phyloP scores from a whole-genome alignment of 805 yeast genomes.

The Ogataea pilisensis region DNA sequence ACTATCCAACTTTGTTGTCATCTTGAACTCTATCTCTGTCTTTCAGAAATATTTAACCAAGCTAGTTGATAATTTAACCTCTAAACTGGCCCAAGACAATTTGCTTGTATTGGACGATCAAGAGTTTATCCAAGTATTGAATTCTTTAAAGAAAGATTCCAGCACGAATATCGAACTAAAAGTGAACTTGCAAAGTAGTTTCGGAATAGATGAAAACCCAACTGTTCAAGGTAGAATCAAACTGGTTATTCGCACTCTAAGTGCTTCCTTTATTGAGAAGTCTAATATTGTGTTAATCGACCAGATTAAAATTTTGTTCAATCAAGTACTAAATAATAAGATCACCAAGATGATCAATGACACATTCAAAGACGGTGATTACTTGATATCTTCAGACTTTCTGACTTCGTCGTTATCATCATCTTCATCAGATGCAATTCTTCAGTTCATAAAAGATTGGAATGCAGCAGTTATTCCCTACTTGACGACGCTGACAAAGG shows the following conservation, averaged over 20 bases:
- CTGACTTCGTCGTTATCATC: constrained; percentile 3
- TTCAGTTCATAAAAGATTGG: constrained; percentile 63
- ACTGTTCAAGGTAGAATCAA: constrained; percentile 24
- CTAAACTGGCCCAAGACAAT: constrained; percentile 23
- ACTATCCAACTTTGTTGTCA: constrained; percentile 57
- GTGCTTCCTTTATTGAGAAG: constrained; percentile 20
- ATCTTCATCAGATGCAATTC: constrained; percentile 28
- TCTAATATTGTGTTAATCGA: constrained; percentile 39
- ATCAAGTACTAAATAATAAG: constrained; percentile 33
- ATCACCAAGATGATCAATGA: constrained; percentile 33
- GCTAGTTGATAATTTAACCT: constrained; percentile 41
- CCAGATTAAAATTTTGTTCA: constrained; percentile 38
- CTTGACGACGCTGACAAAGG: constrained; percentile 29
- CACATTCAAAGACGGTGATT: constrained; percentile 37
- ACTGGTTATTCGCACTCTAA: constrained; percentile 17
- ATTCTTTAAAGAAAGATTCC: constrained; percentile 20
- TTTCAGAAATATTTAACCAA: constrained; percentile 55
- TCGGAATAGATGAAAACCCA: constrained; percentile 14
- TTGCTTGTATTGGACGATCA: constrained; percentile 31
- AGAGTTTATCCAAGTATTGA: constrained; percentile 21
- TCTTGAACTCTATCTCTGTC: constrained; percentile 68
- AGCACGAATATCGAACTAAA: constrained; percentile 16
- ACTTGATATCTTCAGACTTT: constrained; percentile 29
- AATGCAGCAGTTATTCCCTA: constrained; percentile 60
- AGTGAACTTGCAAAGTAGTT: constrained; percentile 14